Evolutionary conservation across 2,329 filamentous ascomycete species (phyloP).

Genomic region (Ophiocordyceps camponoti-saundersi): DNA sequence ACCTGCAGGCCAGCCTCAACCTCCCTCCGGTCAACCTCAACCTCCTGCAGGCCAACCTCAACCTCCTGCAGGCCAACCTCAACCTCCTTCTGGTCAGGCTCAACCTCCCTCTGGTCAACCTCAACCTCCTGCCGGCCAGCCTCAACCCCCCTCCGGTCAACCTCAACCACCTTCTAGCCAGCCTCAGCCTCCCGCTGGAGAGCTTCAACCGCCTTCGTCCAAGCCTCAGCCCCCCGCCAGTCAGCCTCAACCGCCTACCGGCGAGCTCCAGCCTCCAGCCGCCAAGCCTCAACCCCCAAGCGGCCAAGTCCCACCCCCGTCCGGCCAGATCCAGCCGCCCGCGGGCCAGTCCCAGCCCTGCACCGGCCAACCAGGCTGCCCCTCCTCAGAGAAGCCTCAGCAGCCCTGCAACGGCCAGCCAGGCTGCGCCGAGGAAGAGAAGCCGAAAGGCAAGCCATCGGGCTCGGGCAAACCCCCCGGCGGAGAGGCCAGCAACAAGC

Average conservation of each 20-base stretch:
- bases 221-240: background rate
- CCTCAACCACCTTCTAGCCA: background rate
- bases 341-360: background rate
- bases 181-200: background rate
- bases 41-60: background rate
- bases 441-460: background rate
- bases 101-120: background rate
- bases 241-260: background rate
- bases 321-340: background rate
- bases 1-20: background rate
- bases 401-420: background rate
- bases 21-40: background rate
- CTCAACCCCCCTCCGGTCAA: background rate
- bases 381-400: background rate
- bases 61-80: background rate
- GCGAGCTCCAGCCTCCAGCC: background rate
- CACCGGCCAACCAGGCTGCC: background rate
- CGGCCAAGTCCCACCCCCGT: background rate
- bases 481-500: background rate
- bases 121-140: background rate
- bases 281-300: background rate
- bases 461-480: too few species aligned
- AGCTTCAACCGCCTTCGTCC: background rate
- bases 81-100: background rate
- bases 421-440: background rate